Evolutionary conservation across 768 basidiomycete species (phyloP).

Genomic region (Suillus discolor): DNA sequence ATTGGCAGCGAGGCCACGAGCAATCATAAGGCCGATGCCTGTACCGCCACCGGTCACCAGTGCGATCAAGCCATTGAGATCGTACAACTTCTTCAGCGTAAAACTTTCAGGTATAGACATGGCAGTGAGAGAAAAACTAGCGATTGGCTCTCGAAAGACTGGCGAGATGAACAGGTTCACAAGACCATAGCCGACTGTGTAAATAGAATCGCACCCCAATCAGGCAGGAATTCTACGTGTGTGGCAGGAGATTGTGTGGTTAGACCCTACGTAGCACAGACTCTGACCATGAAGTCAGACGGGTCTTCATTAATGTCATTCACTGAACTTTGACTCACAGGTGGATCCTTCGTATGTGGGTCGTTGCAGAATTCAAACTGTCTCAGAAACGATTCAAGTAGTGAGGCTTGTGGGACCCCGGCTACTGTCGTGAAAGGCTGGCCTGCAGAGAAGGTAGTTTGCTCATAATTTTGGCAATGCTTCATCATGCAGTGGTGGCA

Average conservation of each 20-base stretch:
- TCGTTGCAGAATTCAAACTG: not conserved
- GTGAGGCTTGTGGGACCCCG: not conserved
- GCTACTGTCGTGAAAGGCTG: not conserved
- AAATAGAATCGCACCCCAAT: not conserved
- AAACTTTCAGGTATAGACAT: slow-evolving; percentile 31
- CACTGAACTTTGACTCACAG: not conserved
- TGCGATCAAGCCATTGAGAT: slow-evolving; percentile 57
- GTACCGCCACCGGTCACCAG: slow-evolving; percentile 53
- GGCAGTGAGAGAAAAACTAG: not conserved
- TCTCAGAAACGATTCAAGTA: not conserved
- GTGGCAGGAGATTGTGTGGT: not conserved
- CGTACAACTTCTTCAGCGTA: slow-evolving; percentile 39
- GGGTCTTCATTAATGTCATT: not conserved
- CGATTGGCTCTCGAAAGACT: not conserved
- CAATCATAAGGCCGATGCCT: slow-evolving; percentile 66
- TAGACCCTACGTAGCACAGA: not conserved
- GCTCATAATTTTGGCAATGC: not conserved
- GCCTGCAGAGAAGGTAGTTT: not conserved
- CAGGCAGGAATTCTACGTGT: not conserved
- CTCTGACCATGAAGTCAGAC: not conserved
- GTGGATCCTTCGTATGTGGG: not conserved
- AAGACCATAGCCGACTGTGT: not conserved
- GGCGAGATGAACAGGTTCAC: not conserved
- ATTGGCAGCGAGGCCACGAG: slow-evolving; percentile 71
- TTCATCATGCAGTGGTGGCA: not conserved